phyloP scores from a whole-genome alignment of 345 rosid species.

The Eucalyptus brandiana region DNA sequence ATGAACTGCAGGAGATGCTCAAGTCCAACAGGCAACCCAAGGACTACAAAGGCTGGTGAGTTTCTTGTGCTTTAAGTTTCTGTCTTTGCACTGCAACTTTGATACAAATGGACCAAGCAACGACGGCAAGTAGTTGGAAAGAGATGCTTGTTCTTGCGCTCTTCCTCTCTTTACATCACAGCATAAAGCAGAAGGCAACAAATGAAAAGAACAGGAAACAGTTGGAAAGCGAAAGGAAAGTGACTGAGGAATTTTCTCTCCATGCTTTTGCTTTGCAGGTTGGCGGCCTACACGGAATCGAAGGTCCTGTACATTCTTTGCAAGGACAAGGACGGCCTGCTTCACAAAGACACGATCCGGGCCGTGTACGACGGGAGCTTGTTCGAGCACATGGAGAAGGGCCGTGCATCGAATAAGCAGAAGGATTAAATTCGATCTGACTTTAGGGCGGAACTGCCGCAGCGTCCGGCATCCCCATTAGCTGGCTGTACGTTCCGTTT shows the following conservation, averaged over 20 bases:
- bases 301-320: conserved; percentile 33
- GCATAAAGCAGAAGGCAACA: neutral
- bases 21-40: conserved; percentile 1
- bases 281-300: conserved; percentile 66
- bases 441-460: neutral
- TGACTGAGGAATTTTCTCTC: neutral
- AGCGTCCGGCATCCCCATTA: neutral
- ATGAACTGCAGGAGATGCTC: conserved; percentile 1
- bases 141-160: neutral
- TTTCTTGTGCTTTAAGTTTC: neutral
- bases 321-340: conserved; percentile 64
- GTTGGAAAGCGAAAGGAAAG: neutral
- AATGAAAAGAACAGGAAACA: neutral
- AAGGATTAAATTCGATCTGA: neutral
- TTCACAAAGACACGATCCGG: conserved; percentile 48
- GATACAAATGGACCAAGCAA: neutral
- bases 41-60: conserved; percentile 1
- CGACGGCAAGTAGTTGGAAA: neutral
- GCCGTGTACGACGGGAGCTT: conserved; percentile 76
- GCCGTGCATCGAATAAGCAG: conserved; percentile 27
- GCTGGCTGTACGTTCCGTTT: neutral
- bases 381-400: conserved; percentile 52
- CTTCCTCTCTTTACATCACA: neutral
- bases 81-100: neutral
- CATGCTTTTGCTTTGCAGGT: conserved; percentile 21